Evolutionary conservation across 1,284 basidiomycete species (phyloP).

Genomic region (Ustilago curta): DNA sequence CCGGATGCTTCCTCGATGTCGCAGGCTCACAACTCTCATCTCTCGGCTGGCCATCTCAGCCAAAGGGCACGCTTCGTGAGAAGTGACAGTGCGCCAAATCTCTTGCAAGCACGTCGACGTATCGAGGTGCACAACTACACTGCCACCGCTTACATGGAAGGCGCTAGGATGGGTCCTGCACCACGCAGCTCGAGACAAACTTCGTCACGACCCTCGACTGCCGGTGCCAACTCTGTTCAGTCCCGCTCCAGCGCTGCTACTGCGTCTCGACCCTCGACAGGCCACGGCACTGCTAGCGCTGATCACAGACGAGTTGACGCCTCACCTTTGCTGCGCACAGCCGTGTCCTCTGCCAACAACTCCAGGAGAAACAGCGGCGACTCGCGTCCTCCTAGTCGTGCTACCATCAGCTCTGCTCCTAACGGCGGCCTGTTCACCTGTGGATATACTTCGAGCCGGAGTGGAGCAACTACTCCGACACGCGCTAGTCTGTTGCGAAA

Average conservation of each 20-base stretch:
- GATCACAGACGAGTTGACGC: constrained; percentile 4
- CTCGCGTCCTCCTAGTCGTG: constrained; percentile 28
- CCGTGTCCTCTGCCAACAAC: constrained; percentile 12
- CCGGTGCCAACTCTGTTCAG: constrained; percentile 1
- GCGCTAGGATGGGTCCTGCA: constrained; percentile 46
- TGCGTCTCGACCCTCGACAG: constrained; percentile 16
- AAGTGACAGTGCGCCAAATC: constrained; percentile 46
- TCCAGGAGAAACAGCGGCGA: constrained; percentile 41
- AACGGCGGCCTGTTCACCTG: constrained; percentile 51
- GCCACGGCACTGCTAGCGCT: constrained; percentile 1
- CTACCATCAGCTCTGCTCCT: constrained; percentile 21
- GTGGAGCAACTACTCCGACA: constrained; percentile 36
- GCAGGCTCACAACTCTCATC: background rate
- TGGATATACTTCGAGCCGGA: constrained; percentile 33
- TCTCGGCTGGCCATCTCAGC: background rate
- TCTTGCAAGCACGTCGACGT: constrained; percentile 17
- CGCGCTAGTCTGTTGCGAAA: constrained; percentile 17
- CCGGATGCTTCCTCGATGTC: constrained; percentile 8
- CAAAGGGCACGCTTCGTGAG: constrained; percentile 23
- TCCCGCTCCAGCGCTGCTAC: background rate
- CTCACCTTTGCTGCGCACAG: constrained; percentile 22
- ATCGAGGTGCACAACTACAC: constrained; percentile 38
- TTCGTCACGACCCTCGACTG: constrained; percentile 28
- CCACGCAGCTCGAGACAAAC: constrained; percentile 11
- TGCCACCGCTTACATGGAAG: constrained; percentile 37